phyloP scores from a whole-genome alignment of 2,329 filamentous ascomycete species.

The Clonostachys rhizophaga region DNA sequence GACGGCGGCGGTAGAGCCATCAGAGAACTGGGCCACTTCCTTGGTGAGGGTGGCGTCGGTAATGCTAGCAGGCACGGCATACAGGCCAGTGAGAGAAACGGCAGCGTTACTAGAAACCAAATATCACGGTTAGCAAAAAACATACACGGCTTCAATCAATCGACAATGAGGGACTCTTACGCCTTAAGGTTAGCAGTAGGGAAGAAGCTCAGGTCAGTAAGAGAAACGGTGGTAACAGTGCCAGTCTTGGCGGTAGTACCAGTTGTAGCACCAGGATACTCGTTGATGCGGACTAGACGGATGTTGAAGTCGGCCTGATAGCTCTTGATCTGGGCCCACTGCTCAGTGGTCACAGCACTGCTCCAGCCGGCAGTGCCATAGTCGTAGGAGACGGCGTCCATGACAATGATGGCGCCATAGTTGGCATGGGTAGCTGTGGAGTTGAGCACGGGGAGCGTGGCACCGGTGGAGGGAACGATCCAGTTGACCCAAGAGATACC shows the following conservation, averaged over 20 bases:
- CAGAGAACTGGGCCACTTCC: conserved; percentile 46
- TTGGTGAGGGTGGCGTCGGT: conserved; percentile 45
- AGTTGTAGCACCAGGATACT: conserved; percentile 45
- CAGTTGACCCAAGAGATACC: conserved; percentile 54
- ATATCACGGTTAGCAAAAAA: background rate
- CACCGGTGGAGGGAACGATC: conserved; percentile 46
- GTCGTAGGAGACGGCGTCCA: conserved; percentile 49
- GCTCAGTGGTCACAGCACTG: conserved; percentile 48
- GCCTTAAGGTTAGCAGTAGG: conserved; percentile 47
- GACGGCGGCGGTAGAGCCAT: conserved; percentile 47
- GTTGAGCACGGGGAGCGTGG: conserved; percentile 46
- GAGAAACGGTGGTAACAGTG: conserved; percentile 28
- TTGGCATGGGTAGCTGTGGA: conserved; percentile 42
- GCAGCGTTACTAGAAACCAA: conserved; percentile 24
- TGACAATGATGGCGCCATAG: conserved; percentile 53
- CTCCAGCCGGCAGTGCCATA: conserved; percentile 35
- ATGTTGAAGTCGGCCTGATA: conserved; percentile 55
- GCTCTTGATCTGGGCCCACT: conserved; percentile 50
- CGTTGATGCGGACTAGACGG: conserved; percentile 56
- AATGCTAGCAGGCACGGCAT: conserved; percentile 53
- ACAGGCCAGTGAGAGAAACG: conserved; percentile 46
- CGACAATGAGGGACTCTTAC: conserved; percentile 7
- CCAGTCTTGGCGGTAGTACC: conserved; percentile 22
- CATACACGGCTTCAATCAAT: too few relatives aligned
- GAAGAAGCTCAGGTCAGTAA: conserved; percentile 48